Percentiles rank a stretch among this genome's conserved stretches.
Evolutionary conservation across 2,329 filamentous ascomycete species (phyloP).

Genomic region (Diaporthe capsici): DNA sequence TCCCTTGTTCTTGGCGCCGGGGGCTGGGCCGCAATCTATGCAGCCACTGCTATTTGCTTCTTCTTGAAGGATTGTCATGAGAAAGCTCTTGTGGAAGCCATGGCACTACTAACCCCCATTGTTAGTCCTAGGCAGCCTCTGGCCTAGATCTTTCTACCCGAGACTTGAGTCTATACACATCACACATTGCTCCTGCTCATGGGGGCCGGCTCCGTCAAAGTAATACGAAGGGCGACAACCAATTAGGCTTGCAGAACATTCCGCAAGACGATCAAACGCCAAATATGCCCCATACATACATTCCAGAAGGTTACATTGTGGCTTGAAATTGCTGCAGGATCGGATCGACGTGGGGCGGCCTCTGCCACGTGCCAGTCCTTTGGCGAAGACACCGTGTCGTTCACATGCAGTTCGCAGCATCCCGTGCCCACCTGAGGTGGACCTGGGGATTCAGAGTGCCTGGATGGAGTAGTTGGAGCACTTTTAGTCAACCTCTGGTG

Average conservation of each 20-base stretch:
- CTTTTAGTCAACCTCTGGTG: conserved; percentile 37
- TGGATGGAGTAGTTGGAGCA: not conserved
- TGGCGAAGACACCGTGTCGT: not conserved
- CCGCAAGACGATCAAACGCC: not conserved
- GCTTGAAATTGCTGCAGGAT: conserved; percentile 1
- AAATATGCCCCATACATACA: not conserved
- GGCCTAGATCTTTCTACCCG: too few species aligned
- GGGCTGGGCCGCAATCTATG: not conserved
- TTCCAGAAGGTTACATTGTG: conserved; percentile 16
- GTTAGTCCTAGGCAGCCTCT: not conserved
- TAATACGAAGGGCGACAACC: not conserved
- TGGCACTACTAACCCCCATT: not conserved
- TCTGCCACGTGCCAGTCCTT: conserved; percentile 9
- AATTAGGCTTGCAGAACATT: not conserved
- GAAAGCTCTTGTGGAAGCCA: not conserved
- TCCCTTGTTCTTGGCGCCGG: not conserved
- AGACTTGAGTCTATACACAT: not conserved
- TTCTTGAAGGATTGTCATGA: not conserved
- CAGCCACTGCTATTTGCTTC: not conserved
- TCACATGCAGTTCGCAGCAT: not conserved
- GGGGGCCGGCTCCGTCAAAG: not conserved
- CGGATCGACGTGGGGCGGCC: conserved; percentile 1
- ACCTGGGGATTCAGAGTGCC: not conserved
- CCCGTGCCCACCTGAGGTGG: not conserved
- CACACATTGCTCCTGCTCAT: too few species aligned